Evolutionary conservation across 805 yeast species (phyloP), one percentile per base, ranked within the genome.

Genomic region (Kurtzmaniella cleridarum): DNA sequence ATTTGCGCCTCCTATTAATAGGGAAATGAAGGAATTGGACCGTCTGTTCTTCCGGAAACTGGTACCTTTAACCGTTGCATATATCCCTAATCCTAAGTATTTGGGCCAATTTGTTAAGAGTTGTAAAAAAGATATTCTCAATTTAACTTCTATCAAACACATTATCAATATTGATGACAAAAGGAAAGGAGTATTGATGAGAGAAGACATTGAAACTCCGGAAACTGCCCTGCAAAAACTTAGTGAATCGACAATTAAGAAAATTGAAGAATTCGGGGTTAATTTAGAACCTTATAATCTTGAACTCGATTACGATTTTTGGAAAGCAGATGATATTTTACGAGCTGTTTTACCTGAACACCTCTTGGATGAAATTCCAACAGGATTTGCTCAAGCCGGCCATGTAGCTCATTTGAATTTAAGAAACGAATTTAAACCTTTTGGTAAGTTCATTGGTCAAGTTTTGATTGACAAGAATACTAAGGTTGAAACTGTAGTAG

Each of bases 381-480:
- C 93, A 1, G 95, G 98, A 0, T 93, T 85, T 58, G 86, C 98
- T 1, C 78, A 80, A 28, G 95, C 95, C 0, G 99, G 99, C 0
- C 98, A 93, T 62, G 75, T 93, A 41, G 98, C 98, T 0, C 99
- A 93, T 60, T 62, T 95, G 53, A 93, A 93, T 53, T 60, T 93
- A 31, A 71, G 89, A 33, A 84, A 82, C 30, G 93, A 86, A 53
- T 93, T 81, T 63, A 80, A 87, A 54, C 95, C 95, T 1, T 91
- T 73, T 55, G 90, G 84, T 34, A 46, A 65, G 1, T 56, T 93
- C 14, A 93, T 95, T 43, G 99, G 98, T 0, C 86, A 88, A 57
- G 88, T 91, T 1, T 79, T 91, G 18, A 61, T 93, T 40, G 97
- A 91, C 62, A 93, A 93, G 55, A 89, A 86, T 60, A 75, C 87